Evolutionary conservation across 768 basidiomycete species (phyloP).

Genomic region (Hemileccinum rubropunctum): DNA sequence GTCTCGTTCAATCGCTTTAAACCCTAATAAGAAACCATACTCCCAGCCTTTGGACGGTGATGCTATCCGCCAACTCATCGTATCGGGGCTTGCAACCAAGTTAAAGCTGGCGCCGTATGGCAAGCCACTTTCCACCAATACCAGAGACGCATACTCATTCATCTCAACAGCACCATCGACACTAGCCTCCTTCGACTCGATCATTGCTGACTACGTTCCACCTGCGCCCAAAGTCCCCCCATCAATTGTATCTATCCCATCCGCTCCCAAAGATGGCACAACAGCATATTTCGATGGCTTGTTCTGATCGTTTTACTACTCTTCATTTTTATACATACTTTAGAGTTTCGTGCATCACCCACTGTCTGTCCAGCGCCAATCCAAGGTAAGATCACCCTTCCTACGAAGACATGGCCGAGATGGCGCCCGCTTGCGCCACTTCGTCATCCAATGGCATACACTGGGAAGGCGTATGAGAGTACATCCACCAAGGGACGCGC

Average conservation of each 20-base stretch:
- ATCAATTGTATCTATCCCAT: slow-evolving; percentile 2
- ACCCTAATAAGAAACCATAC: not conserved
- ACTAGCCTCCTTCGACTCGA: slow-evolving; percentile 65
- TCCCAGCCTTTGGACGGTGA: slow-evolving; percentile 58
- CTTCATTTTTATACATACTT: slow-evolving; percentile 11
- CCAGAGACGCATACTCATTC: slow-evolving; percentile 7
- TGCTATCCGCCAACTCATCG: slow-evolving; percentile 63
- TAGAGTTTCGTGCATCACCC: slow-evolving; percentile 12
- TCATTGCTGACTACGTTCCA: slow-evolving; percentile 73
- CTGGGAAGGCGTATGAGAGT: slow-evolving; percentile 17
- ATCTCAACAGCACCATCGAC: slow-evolving; percentile 37
- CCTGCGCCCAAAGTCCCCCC: slow-evolving; percentile 24
- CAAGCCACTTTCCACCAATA: slow-evolving; percentile 22
- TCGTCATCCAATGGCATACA: slow-evolving; percentile 33
- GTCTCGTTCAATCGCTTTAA: not conserved
- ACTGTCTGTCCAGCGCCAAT: not conserved
- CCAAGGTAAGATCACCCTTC: not conserved
- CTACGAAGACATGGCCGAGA: not conserved
- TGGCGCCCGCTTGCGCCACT: slow-evolving; percentile 13
- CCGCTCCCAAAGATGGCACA: slow-evolving; percentile 27
- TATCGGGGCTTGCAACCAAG: slow-evolving; percentile 54
- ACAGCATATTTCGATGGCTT: slow-evolving; percentile 44
- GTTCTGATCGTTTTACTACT: slow-evolving; percentile 16
- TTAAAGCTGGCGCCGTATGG: slow-evolving; percentile 48
- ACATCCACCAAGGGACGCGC: not conserved